phyloP scores from a whole-genome alignment of 2,329 filamentous ascomycete species.

The Leptographium wingfieldii region DNA sequence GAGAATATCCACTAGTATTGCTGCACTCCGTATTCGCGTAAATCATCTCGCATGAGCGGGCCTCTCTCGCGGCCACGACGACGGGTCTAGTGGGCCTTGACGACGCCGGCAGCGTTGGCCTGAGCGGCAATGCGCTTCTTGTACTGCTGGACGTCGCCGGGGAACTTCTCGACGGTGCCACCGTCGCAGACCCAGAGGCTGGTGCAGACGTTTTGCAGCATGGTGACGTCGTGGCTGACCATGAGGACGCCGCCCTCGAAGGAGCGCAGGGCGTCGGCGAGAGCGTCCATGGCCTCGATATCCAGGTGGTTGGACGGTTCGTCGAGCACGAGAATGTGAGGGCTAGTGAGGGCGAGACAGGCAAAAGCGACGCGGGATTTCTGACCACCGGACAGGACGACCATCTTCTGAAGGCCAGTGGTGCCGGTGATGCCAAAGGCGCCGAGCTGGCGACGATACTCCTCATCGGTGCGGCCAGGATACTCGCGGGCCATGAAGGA shows the following conservation, averaged over 20 bases:
- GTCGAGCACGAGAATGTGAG: slow-evolving; percentile 94
- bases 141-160: slow-evolving; percentile 88
- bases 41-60: background rate
- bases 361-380: slow-evolving; percentile 98
- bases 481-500: slow-evolving; percentile 93
- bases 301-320: slow-evolving; percentile 98
- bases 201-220: slow-evolving; percentile 91
- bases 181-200: slow-evolving; percentile 94
- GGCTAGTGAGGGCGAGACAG: slow-evolving; percentile 85
- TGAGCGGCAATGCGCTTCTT: slow-evolving; percentile 93
- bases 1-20: background rate
- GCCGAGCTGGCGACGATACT: slow-evolving; percentile 89
- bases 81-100: slow-evolving; percentile 42
- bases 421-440: slow-evolving; percentile 86
- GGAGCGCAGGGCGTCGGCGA: slow-evolving; percentile 67
- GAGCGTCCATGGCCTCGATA: slow-evolving; percentile 97
- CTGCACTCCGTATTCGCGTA: background rate
- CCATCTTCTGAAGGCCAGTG: slow-evolving; percentile 95
- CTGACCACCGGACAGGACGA: slow-evolving; percentile 83
- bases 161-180: slow-evolving; percentile 91
- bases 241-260: slow-evolving; percentile 95
- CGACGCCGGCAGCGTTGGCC: slow-evolving; percentile 78
- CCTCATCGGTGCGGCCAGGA: slow-evolving; percentile 84
- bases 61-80: background rate
- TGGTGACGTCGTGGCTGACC: slow-evolving; percentile 98